These are phyloP conservation scores for Didymosphaeria variabile DNA, from an alignment of 2,329 filamentous ascomycete species.

Conservation along the genomic window DNA sequence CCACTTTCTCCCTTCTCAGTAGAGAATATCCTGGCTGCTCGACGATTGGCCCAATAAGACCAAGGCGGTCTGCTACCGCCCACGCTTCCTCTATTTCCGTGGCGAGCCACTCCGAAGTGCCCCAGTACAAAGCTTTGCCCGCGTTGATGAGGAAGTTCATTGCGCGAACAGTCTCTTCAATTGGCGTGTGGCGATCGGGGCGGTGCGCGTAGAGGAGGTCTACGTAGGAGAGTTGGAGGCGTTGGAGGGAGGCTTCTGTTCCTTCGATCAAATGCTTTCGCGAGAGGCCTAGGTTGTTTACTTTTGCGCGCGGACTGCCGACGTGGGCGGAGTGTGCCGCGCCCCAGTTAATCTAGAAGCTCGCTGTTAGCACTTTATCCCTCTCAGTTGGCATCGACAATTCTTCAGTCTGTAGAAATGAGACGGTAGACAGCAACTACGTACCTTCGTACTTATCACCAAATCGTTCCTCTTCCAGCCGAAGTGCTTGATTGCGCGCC, in stretches of 20 bases:
- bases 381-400: background rate
- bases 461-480: slow-evolving; percentile 67
- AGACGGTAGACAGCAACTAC: background rate
- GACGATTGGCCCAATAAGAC: slow-evolving; percentile 64
- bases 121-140: slow-evolving; percentile 74
- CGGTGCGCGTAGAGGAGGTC: slow-evolving; percentile 76
- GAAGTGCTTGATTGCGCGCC: slow-evolving; percentile 65
- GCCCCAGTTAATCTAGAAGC: slow-evolving; percentile 70
- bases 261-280: slow-evolving; percentile 77
- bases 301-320: slow-evolving; percentile 60
- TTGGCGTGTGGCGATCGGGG: slow-evolving; percentile 72
- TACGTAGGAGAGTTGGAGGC: slow-evolving; percentile 68
- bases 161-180: slow-evolving; percentile 74
- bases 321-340: slow-evolving; percentile 56
- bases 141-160: slow-evolving; percentile 75
- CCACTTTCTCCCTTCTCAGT: slow-evolving; percentile 66
- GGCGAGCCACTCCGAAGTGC: slow-evolving; percentile 68
- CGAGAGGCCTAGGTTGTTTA: slow-evolving; percentile 74
- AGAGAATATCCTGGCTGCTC: slow-evolving; percentile 67
- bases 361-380: background rate
- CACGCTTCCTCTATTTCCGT: slow-evolving; percentile 67
- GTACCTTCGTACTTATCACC: slow-evolving; percentile 66
- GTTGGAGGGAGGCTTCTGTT: slow-evolving; percentile 66
- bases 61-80: slow-evolving; percentile 67
- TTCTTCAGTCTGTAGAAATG: too few species aligned